A percentile compares a stretch with the other conserved stretches of the same genome.
phyloP scores from a whole-genome alignment of 208 protist species.

The Histomonas meleagridis region DNA sequence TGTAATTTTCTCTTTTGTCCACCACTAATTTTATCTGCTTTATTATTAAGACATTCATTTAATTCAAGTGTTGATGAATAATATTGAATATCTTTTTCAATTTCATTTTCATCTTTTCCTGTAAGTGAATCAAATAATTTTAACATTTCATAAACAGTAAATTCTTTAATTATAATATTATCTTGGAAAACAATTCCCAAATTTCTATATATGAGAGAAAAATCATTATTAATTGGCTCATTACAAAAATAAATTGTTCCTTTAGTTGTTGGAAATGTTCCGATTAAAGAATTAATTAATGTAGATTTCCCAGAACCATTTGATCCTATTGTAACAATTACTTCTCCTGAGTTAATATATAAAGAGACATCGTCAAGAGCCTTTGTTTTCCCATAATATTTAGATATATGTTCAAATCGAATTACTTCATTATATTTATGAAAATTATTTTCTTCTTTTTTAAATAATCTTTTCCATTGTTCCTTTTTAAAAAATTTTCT shows the following conservation, averaged over 20 bases:
- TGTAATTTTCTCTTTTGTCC: not conserved
- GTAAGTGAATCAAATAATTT: not conserved
- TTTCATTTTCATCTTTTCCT: not conserved
- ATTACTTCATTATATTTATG: not conserved
- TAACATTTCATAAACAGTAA: not conserved
- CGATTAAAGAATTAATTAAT: not conserved
- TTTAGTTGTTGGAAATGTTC: not conserved
- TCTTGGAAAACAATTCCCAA: not conserved
- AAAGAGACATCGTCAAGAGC: not conserved
- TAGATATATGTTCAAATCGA: too few relatives aligned
- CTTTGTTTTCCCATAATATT: not conserved
- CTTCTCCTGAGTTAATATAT: not conserved
- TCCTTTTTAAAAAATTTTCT: not conserved
- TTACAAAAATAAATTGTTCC: not conserved
- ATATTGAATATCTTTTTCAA: not conserved
- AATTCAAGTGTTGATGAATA: not conserved
- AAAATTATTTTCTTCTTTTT: not conserved
- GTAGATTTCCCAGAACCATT: slow-evolving; percentile 7
- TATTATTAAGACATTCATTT: not conserved
- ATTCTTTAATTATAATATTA: not conserved
- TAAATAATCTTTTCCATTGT: not conserved
- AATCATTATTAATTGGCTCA: not conserved
- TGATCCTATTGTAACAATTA: not conserved
- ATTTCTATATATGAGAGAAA: not conserved
- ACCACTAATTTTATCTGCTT: not conserved